Conservation (phyloP, 176 grass and related monocot species). For the Otatea glauca region DNA sequence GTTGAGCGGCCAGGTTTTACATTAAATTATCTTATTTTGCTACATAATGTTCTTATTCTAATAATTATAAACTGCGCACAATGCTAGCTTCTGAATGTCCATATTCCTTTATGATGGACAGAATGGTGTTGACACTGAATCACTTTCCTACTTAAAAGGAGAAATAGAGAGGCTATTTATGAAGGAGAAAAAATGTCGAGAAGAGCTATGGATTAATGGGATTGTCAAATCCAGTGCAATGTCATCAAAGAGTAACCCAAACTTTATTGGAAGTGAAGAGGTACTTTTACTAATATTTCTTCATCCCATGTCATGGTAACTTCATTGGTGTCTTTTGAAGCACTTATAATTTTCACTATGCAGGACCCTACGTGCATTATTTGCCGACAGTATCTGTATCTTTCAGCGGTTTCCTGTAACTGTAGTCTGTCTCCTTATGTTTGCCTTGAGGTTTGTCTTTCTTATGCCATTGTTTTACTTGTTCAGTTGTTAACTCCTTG, state of each 20-base stretch:
- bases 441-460: not conserved
- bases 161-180: conserved; percentile 75
- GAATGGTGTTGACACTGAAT: conserved; percentile 62
- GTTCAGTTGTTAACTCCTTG: conserved; percentile 1
- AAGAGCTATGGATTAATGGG: conserved; percentile 82
- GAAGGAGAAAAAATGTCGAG: conserved; percentile 74
- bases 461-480: conserved; percentile 23
- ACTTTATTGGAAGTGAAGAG: conserved; percentile 88
- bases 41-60: conserved; percentile 21
- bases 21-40: conserved; percentile 23
- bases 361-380: conserved; percentile 90
- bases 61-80: conserved; percentile 9
- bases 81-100: conserved; percentile 8
- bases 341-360: conserved; percentile 42
- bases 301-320: conserved; percentile 18
- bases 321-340: conserved; percentile 37
- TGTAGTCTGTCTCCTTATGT: conserved; percentile 45
- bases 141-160: conserved; percentile 67
- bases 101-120: conserved; percentile 34
- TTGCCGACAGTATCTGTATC: conserved; percentile 88
- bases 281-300: conserved; percentile 43
- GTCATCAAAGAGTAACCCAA: conserved; percentile 58
- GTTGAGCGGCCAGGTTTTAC: conserved; percentile 9
- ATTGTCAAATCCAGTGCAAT: conserved; percentile 70
- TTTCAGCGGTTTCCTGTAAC: conserved; percentile 78